Percentiles rank a stretch among this genome's conserved stretches.
These are phyloP conservation scores for Calamus simplicifolius DNA, from an alignment of 176 grass and related monocot species.

Conservation along the genomic window DNA sequence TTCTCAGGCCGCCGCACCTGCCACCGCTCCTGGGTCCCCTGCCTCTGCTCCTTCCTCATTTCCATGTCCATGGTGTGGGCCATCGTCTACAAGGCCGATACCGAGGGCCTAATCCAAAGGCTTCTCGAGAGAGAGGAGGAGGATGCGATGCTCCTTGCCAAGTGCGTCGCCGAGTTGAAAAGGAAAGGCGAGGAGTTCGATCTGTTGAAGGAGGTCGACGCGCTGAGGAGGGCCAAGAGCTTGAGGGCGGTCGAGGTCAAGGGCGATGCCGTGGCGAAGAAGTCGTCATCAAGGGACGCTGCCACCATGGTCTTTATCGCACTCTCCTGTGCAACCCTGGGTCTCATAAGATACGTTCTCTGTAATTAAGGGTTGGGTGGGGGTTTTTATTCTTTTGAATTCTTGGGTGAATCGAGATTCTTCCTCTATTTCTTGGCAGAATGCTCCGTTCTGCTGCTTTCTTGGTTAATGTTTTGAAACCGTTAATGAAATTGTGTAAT, in stretches of 20 bases:
- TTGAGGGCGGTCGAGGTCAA: constrained; percentile 69
- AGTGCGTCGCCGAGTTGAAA: constrained; percentile 67
- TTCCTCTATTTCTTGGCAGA: no score
- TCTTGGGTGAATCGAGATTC: no score
- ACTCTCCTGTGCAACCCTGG: constrained; percentile 50
- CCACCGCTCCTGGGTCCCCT: constrained; percentile 65
- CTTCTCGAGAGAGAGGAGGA: constrained; percentile 71
- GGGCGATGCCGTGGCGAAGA: constrained; percentile 23
- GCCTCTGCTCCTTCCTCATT: constrained; percentile 58
- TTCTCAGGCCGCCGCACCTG: background rate
- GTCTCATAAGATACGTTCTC: constrained; percentile 65
- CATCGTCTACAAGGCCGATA: constrained; percentile 79
- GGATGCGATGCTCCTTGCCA: constrained; percentile 52
- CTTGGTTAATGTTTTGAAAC: no score
- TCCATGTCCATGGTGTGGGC: constrained; percentile 76
- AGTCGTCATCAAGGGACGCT: constrained; percentile 66
- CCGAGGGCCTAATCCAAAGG: constrained; percentile 46
- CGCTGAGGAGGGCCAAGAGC: constrained; percentile 78
- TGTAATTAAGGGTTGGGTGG: constrained; percentile 24
- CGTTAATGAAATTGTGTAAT: no score
- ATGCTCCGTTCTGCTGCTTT: no score
- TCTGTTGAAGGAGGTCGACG: constrained; percentile 93
- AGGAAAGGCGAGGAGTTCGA: constrained; percentile 76
- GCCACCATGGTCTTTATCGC: constrained; percentile 37
- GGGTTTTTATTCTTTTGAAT: no score